phyloP scores from a whole-genome alignment of 1,139 yeast species.

The Geotrichum bryndzae region DNA sequence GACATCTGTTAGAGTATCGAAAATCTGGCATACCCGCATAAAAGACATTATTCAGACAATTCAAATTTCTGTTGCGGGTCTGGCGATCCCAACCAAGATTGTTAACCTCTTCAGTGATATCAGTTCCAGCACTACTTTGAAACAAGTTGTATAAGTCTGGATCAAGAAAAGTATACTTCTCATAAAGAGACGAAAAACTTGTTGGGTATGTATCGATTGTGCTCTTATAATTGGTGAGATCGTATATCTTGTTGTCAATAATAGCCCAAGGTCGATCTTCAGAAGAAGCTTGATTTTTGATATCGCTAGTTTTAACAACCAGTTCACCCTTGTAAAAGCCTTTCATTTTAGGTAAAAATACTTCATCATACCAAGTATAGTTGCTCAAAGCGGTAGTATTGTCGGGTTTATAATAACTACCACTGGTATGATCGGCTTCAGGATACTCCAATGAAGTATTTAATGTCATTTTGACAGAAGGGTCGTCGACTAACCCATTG shows the following conservation, averaged over 20 bases:
- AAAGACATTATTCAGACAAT: slow-evolving; percentile 36
- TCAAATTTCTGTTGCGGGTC: slow-evolving; percentile 25
- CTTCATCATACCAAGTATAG: slow-evolving; percentile 35
- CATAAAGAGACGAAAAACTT: slow-evolving; percentile 21
- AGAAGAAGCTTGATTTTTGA: slow-evolving; percentile 23
- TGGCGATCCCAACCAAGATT: slow-evolving; percentile 24
- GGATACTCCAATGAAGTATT: slow-evolving; percentile 32
- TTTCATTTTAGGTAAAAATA: slow-evolving; percentile 34
- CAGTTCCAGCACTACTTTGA: slow-evolving; percentile 32
- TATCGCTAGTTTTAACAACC: slow-evolving; percentile 31
- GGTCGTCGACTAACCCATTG: slow-evolving; percentile 35
- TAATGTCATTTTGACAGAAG: slow-evolving; percentile 26
- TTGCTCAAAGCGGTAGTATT: slow-evolving; percentile 32
- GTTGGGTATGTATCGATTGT: slow-evolving; percentile 27
- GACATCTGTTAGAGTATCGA: slow-evolving; percentile 37
- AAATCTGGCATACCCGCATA: slow-evolving; percentile 36
- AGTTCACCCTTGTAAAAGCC: slow-evolving; percentile 37
- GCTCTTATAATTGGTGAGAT: slow-evolving; percentile 35
- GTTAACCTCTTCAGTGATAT: slow-evolving; percentile 34
- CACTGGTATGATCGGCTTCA: slow-evolving; percentile 34
- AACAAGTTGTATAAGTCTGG: slow-evolving; percentile 30
- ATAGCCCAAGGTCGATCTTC: slow-evolving; percentile 30
- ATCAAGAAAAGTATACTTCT: slow-evolving; percentile 35
- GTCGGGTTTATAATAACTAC: slow-evolving; percentile 26
- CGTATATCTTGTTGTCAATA: slow-evolving; percentile 35